Evolutionary conservation across 1,139 yeast genomes (phyloP).

Genomic region (Pichia sp.): DNA sequence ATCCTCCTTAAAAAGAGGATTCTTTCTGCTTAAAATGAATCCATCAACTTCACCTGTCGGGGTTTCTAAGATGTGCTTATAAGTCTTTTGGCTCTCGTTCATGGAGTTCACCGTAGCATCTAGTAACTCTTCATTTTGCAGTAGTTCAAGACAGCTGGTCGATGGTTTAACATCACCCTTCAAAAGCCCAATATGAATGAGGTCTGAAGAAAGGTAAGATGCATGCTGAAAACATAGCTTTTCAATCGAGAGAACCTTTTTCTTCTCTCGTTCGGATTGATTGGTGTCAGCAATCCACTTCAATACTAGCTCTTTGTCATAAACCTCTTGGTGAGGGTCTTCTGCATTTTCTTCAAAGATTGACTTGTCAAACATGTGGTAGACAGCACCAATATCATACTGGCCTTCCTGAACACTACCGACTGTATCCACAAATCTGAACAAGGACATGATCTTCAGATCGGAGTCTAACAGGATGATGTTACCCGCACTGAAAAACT

Average conservation of each 20-base stretch:
- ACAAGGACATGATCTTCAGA: conserved; percentile 62
- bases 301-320: conserved; percentile 33
- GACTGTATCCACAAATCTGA: conserved; percentile 54
- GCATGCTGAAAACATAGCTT: conserved; percentile 62
- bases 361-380: conserved; percentile 49
- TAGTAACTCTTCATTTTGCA: conserved; percentile 20
- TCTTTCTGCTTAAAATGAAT: conserved; percentile 57
- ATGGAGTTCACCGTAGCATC: conserved; percentile 38
- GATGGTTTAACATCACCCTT: conserved; percentile 37
- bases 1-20: conserved; percentile 40
- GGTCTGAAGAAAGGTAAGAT: conserved; percentile 72
- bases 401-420: conserved; percentile 50
- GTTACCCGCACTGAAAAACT: conserved; percentile 94
- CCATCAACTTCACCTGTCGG: conserved; percentile 41
- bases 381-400: conserved; percentile 68
- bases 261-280: conserved; percentile 29
- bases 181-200: conserved; percentile 53
- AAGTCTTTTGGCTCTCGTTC: conserved; percentile 39
- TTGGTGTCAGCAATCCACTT: conserved; percentile 38
- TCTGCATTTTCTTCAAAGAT: conserved; percentile 34
- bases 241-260: conserved; percentile 55
- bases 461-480: conserved; percentile 68
- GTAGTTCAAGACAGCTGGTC: conserved; percentile 21
- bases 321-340: conserved; percentile 17
- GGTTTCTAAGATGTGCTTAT: conserved; percentile 24